Evolutionary conservation across 768 basidiomycete genomes (phyloP), one percentile per base, ranked within the genome.

Genomic region (Tephrocybe sp.): DNA sequence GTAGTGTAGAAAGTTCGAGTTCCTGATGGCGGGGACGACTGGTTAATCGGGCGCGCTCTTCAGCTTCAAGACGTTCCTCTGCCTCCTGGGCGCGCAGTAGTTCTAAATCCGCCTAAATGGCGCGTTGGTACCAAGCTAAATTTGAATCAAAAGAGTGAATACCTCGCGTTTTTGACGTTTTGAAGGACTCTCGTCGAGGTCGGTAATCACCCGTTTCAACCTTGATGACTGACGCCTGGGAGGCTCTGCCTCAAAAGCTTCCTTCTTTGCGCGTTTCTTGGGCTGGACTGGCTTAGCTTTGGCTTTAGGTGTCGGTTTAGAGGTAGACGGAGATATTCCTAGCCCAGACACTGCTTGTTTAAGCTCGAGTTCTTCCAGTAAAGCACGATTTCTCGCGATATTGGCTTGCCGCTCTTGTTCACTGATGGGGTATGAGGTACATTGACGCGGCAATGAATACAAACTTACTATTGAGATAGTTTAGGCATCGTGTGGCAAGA

Each of bases 331-430:
- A 9, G 74, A 63, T 9, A 81, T 59, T 16, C 75, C 74, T 7
- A 88, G 70, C 13, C 69, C 64, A 5, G 71, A 66, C 30, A 75
- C 75, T 1, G 80, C 81, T 56, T 79, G 78, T 58, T 80, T 77
- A 26, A 89, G 72, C 15, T 87, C 81, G 15, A 92, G 77, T 60
- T 89, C 68, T 55, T 87, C 83, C 30, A 93, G 73, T 8, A 92
- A 71, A 3, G 81, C 84, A 35, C 80, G 83, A 62, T 93, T 93
- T 43, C 87, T 79, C 11, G 87, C 89, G 37, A 92, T 90, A 59
- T 90, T 92, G 8, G 82, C 84, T 62, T 88, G 83, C 16, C 90
- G 83, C 56, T 90, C 86, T 18, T 77, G 69, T 68, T 91, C 90
- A 64, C 76, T 76, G 43, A 6, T 37, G 6, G 18, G 50, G n/a